phyloP scores from a whole-genome alignment of 306 rosid species.

The Mimosa pudica region DNA sequence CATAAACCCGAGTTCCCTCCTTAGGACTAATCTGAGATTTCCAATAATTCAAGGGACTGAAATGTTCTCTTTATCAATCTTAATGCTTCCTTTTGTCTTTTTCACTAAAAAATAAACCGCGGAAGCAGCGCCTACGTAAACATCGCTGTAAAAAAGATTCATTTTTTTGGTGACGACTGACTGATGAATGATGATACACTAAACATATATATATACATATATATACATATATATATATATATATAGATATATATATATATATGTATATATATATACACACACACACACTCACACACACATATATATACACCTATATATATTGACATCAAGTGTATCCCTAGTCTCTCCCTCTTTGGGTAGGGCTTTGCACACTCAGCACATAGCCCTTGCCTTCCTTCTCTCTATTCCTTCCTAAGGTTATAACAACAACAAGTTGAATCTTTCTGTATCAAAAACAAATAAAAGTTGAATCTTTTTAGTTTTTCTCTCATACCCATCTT shows the following conservation, averaged over 20 bases:
- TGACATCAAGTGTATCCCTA: slow-evolving; percentile 13
- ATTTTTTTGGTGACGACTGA: neutral
- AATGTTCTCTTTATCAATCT: no score
- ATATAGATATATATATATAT: neutral
- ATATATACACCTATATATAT: neutral
- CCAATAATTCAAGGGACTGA: no score
- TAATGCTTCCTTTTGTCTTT: no score
- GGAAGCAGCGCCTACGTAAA: slow-evolving; percentile 3
- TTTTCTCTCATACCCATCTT: slow-evolving; percentile 8
- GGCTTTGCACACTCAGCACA: slow-evolving; percentile 38
- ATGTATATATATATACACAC: no score
- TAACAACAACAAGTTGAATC: no score
- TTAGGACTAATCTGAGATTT: no score
- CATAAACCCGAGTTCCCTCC: no score
- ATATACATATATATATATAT: no score
- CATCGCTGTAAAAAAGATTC: slow-evolving; percentile 24
- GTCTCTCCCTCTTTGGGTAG: slow-evolving; percentile 30
- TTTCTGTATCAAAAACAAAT: no score
- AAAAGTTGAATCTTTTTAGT: no score
- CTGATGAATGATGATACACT: neutral
- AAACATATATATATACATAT: neutral
- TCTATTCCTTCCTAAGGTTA: neutral
- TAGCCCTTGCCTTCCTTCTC: neutral
- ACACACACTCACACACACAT: slow-evolving; percentile 3
- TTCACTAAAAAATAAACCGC: neutral